phyloP scores from a whole-genome alignment of 1,284 basidiomycete genomes.

The Flammula alnicola region DNA sequence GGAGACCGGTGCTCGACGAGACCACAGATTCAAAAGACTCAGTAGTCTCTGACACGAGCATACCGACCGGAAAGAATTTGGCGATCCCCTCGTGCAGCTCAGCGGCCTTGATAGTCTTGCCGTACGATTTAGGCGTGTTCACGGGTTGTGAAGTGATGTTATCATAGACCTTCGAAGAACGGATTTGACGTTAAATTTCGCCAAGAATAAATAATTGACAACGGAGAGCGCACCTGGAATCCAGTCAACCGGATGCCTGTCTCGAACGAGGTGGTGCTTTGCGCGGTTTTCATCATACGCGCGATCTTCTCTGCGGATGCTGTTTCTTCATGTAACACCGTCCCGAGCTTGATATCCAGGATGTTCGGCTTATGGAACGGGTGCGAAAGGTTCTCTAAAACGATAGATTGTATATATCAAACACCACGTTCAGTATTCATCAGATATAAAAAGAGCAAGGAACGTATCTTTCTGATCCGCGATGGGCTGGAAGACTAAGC shows the following conservation, averaged over 20 bases:
- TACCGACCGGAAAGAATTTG: constrained; percentile 74
- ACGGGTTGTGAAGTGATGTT: constrained; percentile 56
- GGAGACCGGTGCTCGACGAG: constrained; percentile 53
- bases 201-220: background rate
- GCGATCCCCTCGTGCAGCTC: constrained; percentile 78
- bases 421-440: constrained; percentile 4
- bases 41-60: constrained; percentile 4
- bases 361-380: constrained; percentile 83
- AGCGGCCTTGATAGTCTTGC: constrained; percentile 71
- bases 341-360: constrained; percentile 92
- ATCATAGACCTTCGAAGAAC: constrained; percentile 77
- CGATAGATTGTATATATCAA: constrained; percentile 63
- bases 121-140: constrained; percentile 78
- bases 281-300: constrained; percentile 78
- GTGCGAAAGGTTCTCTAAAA: constrained; percentile 84
- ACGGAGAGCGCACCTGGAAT: constrained; percentile 70
- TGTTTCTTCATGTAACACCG: constrained; percentile 75
- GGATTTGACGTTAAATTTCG: background rate
- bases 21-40: constrained; percentile 4
- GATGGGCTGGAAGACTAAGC: constrained; percentile 34
- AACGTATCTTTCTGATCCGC: constrained; percentile 56
- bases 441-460: background rate
- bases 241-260: constrained; percentile 87
- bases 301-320: constrained; percentile 78
- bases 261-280: constrained; percentile 71